Base-by-base conservation (phyloP, 2,329 filamentous ascomycete genomes). In the Alternaria hordeiaustralica region DNA sequence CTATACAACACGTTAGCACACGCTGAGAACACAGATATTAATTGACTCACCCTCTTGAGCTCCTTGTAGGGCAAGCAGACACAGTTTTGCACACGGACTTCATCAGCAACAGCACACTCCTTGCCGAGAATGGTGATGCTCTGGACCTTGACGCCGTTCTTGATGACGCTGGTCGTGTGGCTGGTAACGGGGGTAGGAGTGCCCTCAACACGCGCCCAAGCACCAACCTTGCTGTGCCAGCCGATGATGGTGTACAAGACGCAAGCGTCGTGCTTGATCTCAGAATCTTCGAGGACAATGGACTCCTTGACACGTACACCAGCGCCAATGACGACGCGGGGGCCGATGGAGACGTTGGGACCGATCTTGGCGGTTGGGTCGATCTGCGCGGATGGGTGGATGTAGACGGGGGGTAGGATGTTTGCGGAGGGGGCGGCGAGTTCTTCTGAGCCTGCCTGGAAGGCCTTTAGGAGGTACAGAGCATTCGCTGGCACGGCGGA, bases 81-180 rank as follows among this genome's bases (percentile, higher is more conserved):
- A 80, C 96, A 99, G 84, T 99, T 98, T 84, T 98, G 95, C 73
- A 99, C 94, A 67, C 94, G 89, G 11, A 98, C 90, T 82, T 98
- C 96, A 75, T 99, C 96, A 5, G 91, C 94, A 28, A 98, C 96
- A 60, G 86, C 89, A 77, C 95, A 98, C 82, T 99, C 96, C 86
- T 98, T 97, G 78, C 95, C 95, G 67, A 99, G 82, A 71, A 98
- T 99, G 50, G 95, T 98, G 78, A 98, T 96, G 81, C 93, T 97
- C 86, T 98, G 96, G 55, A 99, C 96, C 86, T 98, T 98, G 82
- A 98, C 90, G 55, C 96, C 96, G 76, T 97, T 97, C 88, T 97
- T 98, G 81, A 98, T 87, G 75, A 98, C 94, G 82, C 92, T 97
- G 13, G 95, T 98, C 58, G 89, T 92, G 84, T 98, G 95, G 84